phyloP scores from a whole-genome alignment of 164 flowering plant species.

The Aristolochia fimbriata region DNA sequence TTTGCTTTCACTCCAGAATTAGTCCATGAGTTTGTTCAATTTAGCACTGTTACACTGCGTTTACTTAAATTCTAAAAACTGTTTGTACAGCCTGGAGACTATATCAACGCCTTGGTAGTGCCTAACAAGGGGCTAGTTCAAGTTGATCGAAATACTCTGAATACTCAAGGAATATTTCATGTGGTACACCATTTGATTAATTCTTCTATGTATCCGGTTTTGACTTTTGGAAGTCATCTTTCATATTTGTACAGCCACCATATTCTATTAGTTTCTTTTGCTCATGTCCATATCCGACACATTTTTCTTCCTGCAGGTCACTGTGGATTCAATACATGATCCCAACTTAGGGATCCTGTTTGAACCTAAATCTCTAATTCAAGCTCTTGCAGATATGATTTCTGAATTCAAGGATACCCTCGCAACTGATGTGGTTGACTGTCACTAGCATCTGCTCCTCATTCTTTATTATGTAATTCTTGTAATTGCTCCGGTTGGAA shows the following conservation, averaged over 20 bases:
- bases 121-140: conserved; percentile 71
- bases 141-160: conserved; percentile 41
- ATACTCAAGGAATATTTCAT: conserved; percentile 55
- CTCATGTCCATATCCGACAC: not conserved
- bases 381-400: conserved; percentile 50
- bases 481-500: too few relatives aligned
- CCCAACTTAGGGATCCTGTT: conserved; percentile 56
- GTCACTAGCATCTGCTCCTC: not conserved
- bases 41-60: too few relatives aligned
- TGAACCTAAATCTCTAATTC: conserved; percentile 58
- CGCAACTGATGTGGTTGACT: not conserved
- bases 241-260: too few relatives aligned
- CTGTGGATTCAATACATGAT: conserved; percentile 56
- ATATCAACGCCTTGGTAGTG: conserved; percentile 73
- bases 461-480: too few relatives aligned
- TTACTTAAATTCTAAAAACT: conserved; percentile 6
- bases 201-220: not conserved
- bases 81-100: conserved; percentile 60
- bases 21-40: too few relatives aligned
- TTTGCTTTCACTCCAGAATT: too few relatives aligned
- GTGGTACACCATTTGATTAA: conserved; percentile 39
- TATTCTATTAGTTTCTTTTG: not conserved
- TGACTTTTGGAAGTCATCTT: not conserved
- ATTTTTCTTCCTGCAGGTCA: conserved; percentile 26
- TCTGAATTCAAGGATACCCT: conserved; percentile 9